Conservation (phyloP, 2,329 filamentous ascomycete genomes). For the Fusarium keratoplasticum region DNA sequence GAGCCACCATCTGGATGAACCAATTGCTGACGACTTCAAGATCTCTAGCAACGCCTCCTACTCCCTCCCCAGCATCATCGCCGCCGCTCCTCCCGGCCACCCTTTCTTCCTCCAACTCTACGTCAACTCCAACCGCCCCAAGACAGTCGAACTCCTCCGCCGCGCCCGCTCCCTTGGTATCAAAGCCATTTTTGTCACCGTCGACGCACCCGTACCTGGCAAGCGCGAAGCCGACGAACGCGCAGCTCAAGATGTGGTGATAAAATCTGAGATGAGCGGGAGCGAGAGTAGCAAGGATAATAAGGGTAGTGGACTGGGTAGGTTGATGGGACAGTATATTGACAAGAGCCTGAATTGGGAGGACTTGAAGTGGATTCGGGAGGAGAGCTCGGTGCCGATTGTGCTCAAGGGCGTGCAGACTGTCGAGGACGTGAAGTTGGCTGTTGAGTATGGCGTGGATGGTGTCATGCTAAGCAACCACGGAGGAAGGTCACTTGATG, state of each 20-base stretch:
- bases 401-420: slow-evolving; percentile 68
- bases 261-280: slow-evolving; percentile 53
- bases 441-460: slow-evolving; percentile 61
- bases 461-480: slow-evolving; percentile 70
- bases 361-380: slow-evolving; percentile 64
- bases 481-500: slow-evolving; percentile 67
- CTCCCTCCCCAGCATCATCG: slow-evolving; percentile 41
- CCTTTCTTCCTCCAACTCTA: slow-evolving; percentile 59
- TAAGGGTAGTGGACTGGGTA: slow-evolving; percentile 64
- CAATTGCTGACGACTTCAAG: slow-evolving; percentile 2
- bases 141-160: slow-evolving; percentile 59
- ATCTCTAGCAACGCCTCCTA: slow-evolving; percentile 45
- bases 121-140: slow-evolving; percentile 62
- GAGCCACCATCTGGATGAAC: no score
- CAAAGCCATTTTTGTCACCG: slow-evolving; percentile 62
- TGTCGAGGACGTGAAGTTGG: slow-evolving; percentile 64
- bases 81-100: slow-evolving; percentile 34
- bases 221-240: slow-evolving; percentile 70
- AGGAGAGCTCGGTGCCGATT: slow-evolving; percentile 60
- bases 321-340: slow-evolving; percentile 63
- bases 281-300: slow-evolving; percentile 60
- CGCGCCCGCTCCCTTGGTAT: slow-evolving; percentile 60
- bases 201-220: slow-evolving; percentile 66
- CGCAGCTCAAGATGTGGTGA: slow-evolving; percentile 57
- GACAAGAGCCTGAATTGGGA: slow-evolving; percentile 64